Evolutionary conservation across 305 asterid species (phyloP).

Genomic region (Fraxinus sp.): DNA sequence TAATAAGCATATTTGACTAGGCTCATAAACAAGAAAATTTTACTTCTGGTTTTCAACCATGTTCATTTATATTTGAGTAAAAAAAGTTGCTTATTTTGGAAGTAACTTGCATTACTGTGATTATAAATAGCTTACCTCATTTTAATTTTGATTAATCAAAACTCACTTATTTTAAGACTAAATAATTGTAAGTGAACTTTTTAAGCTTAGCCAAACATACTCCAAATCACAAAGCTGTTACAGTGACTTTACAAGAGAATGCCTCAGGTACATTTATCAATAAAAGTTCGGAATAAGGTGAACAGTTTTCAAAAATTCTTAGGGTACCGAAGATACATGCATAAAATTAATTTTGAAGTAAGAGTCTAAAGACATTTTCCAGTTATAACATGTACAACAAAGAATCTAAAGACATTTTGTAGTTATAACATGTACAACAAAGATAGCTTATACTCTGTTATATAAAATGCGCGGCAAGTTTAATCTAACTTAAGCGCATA

Average conservation of each 20-base stretch:
- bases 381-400: not conserved
- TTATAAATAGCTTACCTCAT: not conserved
- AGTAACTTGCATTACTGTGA: not conserved
- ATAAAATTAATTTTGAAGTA: not conserved
- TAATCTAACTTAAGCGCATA: not conserved
- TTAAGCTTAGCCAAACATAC: not conserved
- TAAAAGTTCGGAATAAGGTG: not conserved
- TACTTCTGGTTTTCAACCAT: not conserved
- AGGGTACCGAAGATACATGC: not conserved
- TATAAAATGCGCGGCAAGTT: not conserved
- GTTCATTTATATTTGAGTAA: not conserved
- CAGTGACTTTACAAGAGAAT: not conserved
- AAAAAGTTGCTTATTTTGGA: not conserved
- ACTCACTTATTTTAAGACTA: not conserved
- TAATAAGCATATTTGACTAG: not conserved
- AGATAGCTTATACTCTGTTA: not conserved
- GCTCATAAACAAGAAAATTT: not conserved
- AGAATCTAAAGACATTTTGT: not conserved
- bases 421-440: not conserved
- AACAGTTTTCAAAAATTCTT: not conserved
- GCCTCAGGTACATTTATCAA: too few relatives aligned
- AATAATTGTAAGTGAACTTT: not conserved
- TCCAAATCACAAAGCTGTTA: not conserved
- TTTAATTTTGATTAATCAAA: not conserved
- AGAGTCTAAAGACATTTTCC: not conserved